Evolutionary conservation across 257 asterid genomes (phyloP).

Genomic region (Galeopsis tetrahit): DNA sequence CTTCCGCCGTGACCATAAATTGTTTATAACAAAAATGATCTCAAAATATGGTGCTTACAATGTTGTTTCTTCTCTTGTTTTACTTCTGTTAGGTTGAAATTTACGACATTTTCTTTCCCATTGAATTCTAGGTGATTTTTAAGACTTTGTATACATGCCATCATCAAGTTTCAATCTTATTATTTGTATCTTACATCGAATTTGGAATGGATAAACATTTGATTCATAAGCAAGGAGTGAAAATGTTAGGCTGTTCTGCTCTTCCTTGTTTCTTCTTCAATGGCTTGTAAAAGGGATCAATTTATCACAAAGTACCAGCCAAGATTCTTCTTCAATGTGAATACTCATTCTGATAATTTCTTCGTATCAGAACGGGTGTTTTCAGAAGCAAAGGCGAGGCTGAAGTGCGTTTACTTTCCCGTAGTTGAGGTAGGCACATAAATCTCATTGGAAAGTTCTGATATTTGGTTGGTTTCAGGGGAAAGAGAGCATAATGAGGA

Average conservation of each 20-base stretch:
- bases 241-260: neutral
- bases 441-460: neutral
- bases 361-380: slow-evolving; percentile 34
- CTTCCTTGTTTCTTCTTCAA: neutral
- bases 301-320: no score
- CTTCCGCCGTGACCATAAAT: no score
- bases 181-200: neutral
- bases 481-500: slow-evolving; percentile 56
- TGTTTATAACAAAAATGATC: no score
- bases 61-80: neutral
- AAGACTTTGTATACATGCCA: neutral
- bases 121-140: slow-evolving; percentile 65
- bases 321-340: slow-evolving; percentile 31
- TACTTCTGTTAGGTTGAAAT: slow-evolving; percentile 58
- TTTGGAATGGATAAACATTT: neutral
- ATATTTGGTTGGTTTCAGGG: slow-evolving; percentile 56
- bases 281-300: slow-evolving; percentile 23
- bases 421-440: slow-evolving; percentile 46
- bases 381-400: slow-evolving; percentile 67
- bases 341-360: neutral
- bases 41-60: no score
- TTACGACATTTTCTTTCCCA: slow-evolving; percentile 74
- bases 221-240: neutral
- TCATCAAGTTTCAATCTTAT: neutral
- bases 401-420: slow-evolving; percentile 74